Evolutionary conservation across 768 basidiomycete species (phyloP).

Genomic region (Tulasnella sp.): DNA sequence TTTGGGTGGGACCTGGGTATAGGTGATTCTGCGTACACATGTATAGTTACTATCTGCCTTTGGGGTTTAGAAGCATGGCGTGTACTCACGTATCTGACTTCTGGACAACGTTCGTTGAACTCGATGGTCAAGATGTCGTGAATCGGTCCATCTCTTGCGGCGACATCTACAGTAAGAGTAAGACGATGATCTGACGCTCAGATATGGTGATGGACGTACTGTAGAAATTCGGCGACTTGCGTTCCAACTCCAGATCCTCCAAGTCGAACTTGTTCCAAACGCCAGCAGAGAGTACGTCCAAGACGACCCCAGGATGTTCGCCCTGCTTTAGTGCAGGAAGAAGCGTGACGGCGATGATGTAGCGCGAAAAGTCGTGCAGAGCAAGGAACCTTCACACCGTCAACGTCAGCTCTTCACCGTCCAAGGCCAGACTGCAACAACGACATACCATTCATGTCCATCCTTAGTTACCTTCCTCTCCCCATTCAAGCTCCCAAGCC

Average conservation of each 20-base stretch:
- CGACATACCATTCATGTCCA: conserved; percentile 9
- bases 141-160: conserved; percentile 2
- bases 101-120: conserved; percentile 12
- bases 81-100: conserved; percentile 3
- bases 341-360: conserved; percentile 8
- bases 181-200: neutral
- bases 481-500: conserved; percentile 9
- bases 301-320: neutral
- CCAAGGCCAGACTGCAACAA: neutral
- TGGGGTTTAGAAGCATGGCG: neutral
- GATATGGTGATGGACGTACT: neutral
- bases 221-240: conserved; percentile 6
- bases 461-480: conserved; percentile 10
- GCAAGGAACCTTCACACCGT: neutral
- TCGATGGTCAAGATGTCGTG: conserved; percentile 11
- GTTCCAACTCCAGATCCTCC: conserved; percentile 6
- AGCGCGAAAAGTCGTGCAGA: conserved; percentile 7
- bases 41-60: neutral
- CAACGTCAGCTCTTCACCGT: neutral
- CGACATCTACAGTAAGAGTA: neutral
- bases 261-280: conserved; percentile 10
- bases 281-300: conserved; percentile 9
- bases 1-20: conserved; percentile 1
- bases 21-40: conserved; percentile 6
- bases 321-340: conserved; percentile 2